Base-by-base conservation (phyloP, 1,284 basidiomycete species). In the Microbotryum scabiosae region DNA sequence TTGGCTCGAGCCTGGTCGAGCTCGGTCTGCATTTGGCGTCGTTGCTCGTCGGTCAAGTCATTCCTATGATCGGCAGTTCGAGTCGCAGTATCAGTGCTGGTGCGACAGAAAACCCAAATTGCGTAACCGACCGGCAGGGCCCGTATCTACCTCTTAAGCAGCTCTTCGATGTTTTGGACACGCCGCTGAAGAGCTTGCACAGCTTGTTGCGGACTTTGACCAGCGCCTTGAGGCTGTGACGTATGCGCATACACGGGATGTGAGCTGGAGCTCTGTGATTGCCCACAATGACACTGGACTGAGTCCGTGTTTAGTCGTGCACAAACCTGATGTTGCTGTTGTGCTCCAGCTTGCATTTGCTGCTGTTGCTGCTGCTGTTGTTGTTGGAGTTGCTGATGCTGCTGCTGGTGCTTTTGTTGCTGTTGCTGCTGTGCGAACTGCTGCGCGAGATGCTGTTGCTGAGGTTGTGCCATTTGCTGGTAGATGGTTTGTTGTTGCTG, bases 11-110 rank as follows among this genome's bases (percentile, higher is more conserved):
- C 64, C 21, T 50, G 47, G 14, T 66, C 64, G 32, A 68, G 56
- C 41, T 68, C 64, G 49, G 41, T 21, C 51, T 65, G 63, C 55
- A 63, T 61, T 56, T 63, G 64, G 21, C 43, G 32, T 5, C 66
- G 49, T 43, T 65, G 66, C 28, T 53, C 57, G 44, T 46, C 50
- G 21, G 50, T 52, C 6, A 57, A 25, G 43, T 57, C 56, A 44
- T 26, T 46, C 7, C 56, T 21, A 41, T 5, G 16, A 18, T 16
- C 5, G 36, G 36, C 36, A 41, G 7, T 41, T 41, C 36, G 36
- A 41, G 45, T 48, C 45, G 36, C 30, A 28, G 21, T n/a, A 23
- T 14, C 10, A 52, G 51, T 21, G 51, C 32, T 28, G 9, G 36
- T 30, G 21, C 10, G 46, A 56, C 5, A 8, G 25, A 36, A 18